phyloP scores from a whole-genome alignment of 2,329 filamentous ascomycete species.

The Raffaelea arxii region DNA sequence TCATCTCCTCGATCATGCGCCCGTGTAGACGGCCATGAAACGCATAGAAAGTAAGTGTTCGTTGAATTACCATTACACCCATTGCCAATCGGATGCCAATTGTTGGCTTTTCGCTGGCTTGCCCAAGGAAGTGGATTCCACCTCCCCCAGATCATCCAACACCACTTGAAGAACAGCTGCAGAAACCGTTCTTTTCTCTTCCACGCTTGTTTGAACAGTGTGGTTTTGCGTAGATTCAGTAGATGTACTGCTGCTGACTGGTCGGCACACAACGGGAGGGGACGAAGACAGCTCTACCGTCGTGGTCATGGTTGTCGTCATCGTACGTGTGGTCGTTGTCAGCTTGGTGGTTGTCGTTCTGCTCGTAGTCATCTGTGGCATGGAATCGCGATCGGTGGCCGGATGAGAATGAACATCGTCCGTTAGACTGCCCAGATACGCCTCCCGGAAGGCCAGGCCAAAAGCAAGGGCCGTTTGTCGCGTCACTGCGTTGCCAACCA shows the following conservation, averaged over 20 bases:
- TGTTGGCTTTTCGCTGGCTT: neutral
- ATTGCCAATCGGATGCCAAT: neutral
- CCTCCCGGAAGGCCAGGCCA: conserved; percentile 53
- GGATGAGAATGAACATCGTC: conserved; percentile 12
- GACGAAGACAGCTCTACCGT: neutral
- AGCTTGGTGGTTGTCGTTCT: neutral
- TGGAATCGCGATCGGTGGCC: neutral
- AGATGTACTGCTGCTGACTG: too few relatives aligned
- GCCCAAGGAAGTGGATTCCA: neutral
- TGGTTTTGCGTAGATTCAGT: conserved; percentile 4
- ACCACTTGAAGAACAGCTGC: too few relatives aligned
- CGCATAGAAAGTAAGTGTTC: too few relatives aligned
- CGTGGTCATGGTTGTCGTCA: neutral
- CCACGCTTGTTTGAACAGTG: conserved; percentile 7
- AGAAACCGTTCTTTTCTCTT: neutral
- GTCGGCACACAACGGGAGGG: too few relatives aligned
- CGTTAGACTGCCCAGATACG: conserved; percentile 33
- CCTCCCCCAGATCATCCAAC: too few relatives aligned
- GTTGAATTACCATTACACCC: neutral
- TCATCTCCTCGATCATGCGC: too few relatives aligned
- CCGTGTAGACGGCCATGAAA: too few relatives aligned
- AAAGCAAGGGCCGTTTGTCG: conserved; percentile 56
- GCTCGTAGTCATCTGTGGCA: neutral
- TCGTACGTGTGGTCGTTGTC: conserved; percentile 1
- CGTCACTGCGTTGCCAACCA: conserved; percentile 71